Base-by-base conservation (phyloP, 495 filamentous ascomycete species). In the Trichoderma virens region DNA sequence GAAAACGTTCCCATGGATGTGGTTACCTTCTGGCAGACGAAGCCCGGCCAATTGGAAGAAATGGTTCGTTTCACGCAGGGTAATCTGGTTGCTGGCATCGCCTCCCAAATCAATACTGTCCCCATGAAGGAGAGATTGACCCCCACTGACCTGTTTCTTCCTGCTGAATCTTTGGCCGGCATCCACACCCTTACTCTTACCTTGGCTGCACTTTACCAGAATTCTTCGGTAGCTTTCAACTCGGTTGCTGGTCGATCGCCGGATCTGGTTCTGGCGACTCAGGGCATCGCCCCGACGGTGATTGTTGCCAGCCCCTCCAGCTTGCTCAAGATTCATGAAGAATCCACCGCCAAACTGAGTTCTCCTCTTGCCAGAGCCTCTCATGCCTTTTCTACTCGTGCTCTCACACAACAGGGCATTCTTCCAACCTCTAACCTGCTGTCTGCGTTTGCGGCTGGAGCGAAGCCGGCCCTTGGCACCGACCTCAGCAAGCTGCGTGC, bases 151-250 rank as follows among this genome's bases (percentile, higher is more conserved):
- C 77, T 96, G 30, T 91, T 99, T 71, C 83, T 97, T n/a, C 88
- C 93, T 0, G 91, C 90, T 43, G 91, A 93, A 66, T 87, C 89
- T 2, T 85, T 98, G 27, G 88, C 88, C 2, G 81, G 86, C 56
- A 86, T 87, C 0, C 95, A 96, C 74, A 82, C 91, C 2, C 83
- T 98, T 18, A 83, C 86, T 59, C 82, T 92, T 60, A 90, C 92
- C 18, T 81, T 98, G 65, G 86, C 87, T 27, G 92, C 93, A 0
- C 83, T 99, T 5, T 93, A 83, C 73, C 88, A 85, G 27, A 92
- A 93, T 69, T 83, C 91, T 39, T 92, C 92, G 0, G 79, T 98
- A 23, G 94, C 93, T 30, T 83, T 99, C 66, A 97, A 90, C 71
- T 92, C 92, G 2, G 91, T 94, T 25, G 89, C 90, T 35, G 85